Evolutionary conservation across 2,329 filamentous ascomycete genomes (phyloP).

Genomic region (Penicillium paneum): DNA sequence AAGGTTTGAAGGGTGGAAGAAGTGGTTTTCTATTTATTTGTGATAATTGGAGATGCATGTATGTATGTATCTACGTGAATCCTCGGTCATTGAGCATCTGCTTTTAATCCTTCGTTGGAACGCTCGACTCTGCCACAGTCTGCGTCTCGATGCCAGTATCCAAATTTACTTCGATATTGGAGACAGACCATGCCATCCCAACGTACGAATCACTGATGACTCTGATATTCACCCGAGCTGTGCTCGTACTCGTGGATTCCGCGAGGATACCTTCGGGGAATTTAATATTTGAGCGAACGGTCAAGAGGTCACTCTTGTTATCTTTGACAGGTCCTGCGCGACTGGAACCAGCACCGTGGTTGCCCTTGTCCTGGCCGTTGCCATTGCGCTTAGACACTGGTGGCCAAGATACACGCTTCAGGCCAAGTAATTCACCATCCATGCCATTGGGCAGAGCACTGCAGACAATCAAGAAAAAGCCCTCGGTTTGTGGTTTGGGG

Average conservation of each 20-base stretch:
- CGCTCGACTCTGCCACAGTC: constrained; percentile 15
- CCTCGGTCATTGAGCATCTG: neutral
- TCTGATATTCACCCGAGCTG: constrained; percentile 60
- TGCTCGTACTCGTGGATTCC: constrained; percentile 11
- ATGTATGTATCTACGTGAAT: neutral
- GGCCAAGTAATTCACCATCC: constrained; percentile 73
- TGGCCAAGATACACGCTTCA: constrained; percentile 82
- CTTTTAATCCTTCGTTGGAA: constrained; percentile 12
- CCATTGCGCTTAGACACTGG: constrained; percentile 27
- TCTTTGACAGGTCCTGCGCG: constrained; percentile 12
- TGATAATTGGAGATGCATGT: neutral
- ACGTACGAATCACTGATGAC: constrained; percentile 87
- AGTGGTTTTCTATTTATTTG: constrained; percentile 44
- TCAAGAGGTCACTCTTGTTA: constrained; percentile 17
- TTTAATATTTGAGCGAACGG: constrained; percentile 32
- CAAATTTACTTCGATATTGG: constrained; percentile 50
- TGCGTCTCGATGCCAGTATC: constrained; percentile 28
- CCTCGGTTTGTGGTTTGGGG: constrained; percentile 91
- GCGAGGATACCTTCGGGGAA: constrained; percentile 26
- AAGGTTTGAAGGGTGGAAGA: constrained; percentile 43
- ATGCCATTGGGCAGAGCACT: constrained; percentile 37
- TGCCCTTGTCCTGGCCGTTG: constrained; percentile 15
- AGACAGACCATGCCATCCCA: constrained; percentile 63
- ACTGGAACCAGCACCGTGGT: constrained; percentile 13
- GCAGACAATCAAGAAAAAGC: constrained; percentile 81